Evolutionary conservation across 2,329 filamentous ascomycete genomes (phyloP), one percentile per base, ranked within the genome.

Genomic region (Alternaria sp.): DNA sequence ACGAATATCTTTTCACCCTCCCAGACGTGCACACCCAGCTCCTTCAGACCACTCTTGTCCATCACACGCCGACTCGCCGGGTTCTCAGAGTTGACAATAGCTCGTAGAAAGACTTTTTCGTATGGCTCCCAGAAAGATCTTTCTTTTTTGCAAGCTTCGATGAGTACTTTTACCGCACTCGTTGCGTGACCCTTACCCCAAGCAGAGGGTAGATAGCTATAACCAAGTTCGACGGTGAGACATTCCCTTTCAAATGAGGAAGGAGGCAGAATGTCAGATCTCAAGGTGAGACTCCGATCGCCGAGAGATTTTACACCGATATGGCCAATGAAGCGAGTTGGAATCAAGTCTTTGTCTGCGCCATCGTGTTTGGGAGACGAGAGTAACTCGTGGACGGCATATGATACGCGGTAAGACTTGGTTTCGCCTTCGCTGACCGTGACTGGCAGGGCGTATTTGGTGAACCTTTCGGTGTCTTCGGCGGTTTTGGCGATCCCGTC

Each of bases 31-130:
- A 77, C 49, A 3, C 76, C 78, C 25, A 51, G 67, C 36, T 71
- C 64, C 54, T 46, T 57, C 67, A 80, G 71, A 15, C 69, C 74
- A 21, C 52, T 49, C 59, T 80, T 80, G 6, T 66, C 61, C 75
- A 79, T 72, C 1, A 79, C 77, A n/a, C 68, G 64, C 58, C 61
- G 15, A 57, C 77, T 79, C 17, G 70, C 62, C 1, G 69, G 66
- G 57, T 79, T 79, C n/a, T 66, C 67, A 11, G 51, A 56, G 62
- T 77, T 77, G 19, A 79, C 75, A 54, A 79, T 69, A 0, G 69
- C 74, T 46, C 74, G 58, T n/a, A 79, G 60, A 60, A 73, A 77
- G 3, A 80, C 54, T 19, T 68, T 74, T 13, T 70, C 57, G 57
- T 66, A 77, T 5, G 71, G 69, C 6, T 54, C 40, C 72, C 74